Evolutionary conservation across 495 filamentous ascomycete genomes (phyloP), one percentile per base, ranked within the genome.

Genomic region (Pyronema domesticum): DNA sequence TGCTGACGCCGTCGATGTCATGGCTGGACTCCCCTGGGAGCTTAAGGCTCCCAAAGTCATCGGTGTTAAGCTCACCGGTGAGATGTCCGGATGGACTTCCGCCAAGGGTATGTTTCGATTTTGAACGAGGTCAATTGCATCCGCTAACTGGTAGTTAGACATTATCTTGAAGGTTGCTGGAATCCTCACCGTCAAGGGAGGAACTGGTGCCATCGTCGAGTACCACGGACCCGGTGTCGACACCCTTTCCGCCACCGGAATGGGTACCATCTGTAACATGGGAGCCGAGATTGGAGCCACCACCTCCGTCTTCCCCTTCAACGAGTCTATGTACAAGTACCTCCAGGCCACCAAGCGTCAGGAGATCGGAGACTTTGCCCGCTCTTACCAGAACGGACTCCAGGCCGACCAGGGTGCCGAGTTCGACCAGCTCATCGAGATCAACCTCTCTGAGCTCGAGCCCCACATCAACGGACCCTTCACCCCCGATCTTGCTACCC

Each of bases 381-480:
- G 85, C 51, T 67, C 71, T 14, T 95, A 95, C 71, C 82, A 85
- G 55, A 77, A 82, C 60, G 85, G 95, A 65, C 83, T 98, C 61
- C 78, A 76, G 55, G 85, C 86, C 68, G 91, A 98, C 64, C 76
- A 93, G 71, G 91, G 89, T 67, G 88, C 86, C 57, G 80, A 96
- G 73, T 98, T 95, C 71, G 91, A 98, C 69, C 81, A 98, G 73
- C 71, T 95, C 58, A 80, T 98, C 61, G 89, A 95, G 74, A 81
- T 98, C 72, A 89, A 98, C 74, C 79, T 98, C 37, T 81, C 76
- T 51, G 83, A 91, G 71, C 82, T 98, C 45, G 91, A 98, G 76
- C 91, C 91, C 37, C 86, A 98, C 71, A 86, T 98, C 74, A 98
- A 98, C 75, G 91, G 91, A 61, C 91, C 91, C 53, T 98, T 98